Percentiles rank a stretch among this genome's conserved stretches.
Evolutionary conservation across 2,329 filamentous ascomycete genomes (phyloP).

Genomic region (Pestalotiopsis sp.): DNA sequence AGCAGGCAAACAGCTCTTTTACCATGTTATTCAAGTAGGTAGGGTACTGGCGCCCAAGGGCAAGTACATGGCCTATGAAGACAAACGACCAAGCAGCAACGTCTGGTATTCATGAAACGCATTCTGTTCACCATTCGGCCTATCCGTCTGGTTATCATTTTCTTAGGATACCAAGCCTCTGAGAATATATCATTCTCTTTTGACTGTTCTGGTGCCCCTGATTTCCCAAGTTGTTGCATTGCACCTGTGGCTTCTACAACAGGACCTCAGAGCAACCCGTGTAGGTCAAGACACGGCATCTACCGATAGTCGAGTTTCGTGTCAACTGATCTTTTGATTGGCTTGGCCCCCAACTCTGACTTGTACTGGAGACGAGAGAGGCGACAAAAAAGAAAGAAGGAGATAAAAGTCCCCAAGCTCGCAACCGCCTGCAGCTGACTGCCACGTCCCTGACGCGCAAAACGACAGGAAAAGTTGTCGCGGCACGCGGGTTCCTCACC

Average conservation of each 20-base stretch:
- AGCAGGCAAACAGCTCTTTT: not conserved
- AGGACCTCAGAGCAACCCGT: too few relatives aligned
- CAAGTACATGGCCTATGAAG: not conserved
- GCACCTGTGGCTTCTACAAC: too few relatives aligned
- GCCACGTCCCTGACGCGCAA: not conserved
- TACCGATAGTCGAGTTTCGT: not conserved
- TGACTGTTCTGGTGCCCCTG: too few relatives aligned
- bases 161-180: too few relatives aligned
- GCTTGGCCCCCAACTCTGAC: not conserved
- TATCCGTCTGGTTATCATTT: too few relatives aligned
- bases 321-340: not conserved
- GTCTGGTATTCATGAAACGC: not conserved
- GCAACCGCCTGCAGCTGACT: constrained; percentile 3
- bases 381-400: not conserved
- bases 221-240: too few relatives aligned
- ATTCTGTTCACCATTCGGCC: not conserved
- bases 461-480: not conserved
- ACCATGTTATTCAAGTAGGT: not conserved
- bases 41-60: not conserved
- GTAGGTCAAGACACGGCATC: not conserved
- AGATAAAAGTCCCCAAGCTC: not conserved
- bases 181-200: too few relatives aligned
- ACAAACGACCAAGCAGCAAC: not conserved
- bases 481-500: not conserved
- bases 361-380: not conserved